Conservation (phyloP, 2,329 filamentous ascomycete genomes). For the Aspergillus sp. region DNA sequence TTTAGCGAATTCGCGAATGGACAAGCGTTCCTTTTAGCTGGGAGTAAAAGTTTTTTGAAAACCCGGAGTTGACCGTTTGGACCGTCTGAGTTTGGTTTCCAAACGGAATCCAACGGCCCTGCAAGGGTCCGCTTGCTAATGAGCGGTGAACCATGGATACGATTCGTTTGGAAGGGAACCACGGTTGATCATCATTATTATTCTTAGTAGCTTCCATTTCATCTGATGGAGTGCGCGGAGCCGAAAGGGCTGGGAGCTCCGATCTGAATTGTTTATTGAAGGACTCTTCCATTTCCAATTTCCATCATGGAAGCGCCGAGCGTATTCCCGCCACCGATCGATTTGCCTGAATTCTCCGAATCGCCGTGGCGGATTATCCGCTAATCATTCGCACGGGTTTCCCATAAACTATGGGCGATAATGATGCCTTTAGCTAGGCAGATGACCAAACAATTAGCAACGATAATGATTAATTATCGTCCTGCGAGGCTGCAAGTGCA, state of each 20-base stretch:
- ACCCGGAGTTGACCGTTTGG: not conserved
- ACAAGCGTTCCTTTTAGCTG: not conserved
- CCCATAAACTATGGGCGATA: not conserved
- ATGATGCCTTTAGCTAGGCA: not conserved
- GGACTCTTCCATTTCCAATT: not conserved
- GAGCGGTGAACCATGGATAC: constrained; percentile 20
- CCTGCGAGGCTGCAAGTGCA: not conserved
- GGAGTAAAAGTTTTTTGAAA: not conserved
- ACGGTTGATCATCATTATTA: constrained; percentile 15
- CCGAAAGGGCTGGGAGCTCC: not conserved
- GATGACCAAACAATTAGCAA: not conserved
- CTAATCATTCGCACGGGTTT: not conserved
- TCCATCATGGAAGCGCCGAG: not conserved
- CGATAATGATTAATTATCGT: not conserved
- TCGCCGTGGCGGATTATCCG: not conserved
- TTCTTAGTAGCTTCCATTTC: constrained; percentile 1
- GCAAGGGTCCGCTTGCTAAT: constrained; percentile 11
- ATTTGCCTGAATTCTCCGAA: not conserved
- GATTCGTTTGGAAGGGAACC: constrained; percentile 16
- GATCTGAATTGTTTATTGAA: not conserved
- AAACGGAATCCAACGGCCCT: not conserved
- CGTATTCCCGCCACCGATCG: not conserved
- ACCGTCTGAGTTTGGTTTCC: not conserved
- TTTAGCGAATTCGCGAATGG: no score
- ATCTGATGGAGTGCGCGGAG: not conserved